Evolutionary conservation across 805 yeast species (phyloP).

Genomic region (Metschnikowia continentalis): DNA sequence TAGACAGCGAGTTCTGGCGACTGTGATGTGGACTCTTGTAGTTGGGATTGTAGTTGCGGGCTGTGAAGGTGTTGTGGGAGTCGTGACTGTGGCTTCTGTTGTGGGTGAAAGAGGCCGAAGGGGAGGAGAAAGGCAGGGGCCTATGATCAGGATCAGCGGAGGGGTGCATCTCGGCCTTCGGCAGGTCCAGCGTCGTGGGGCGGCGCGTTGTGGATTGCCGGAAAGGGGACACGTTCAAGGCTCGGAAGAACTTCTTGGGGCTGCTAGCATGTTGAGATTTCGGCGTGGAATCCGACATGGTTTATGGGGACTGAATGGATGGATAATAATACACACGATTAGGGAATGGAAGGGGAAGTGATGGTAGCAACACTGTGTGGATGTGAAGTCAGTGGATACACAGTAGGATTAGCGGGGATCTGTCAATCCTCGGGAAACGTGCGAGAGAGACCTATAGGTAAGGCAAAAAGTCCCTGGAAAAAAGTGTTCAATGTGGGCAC

Average conservation of each 20-base stretch:
- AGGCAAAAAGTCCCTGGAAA: too few species aligned
- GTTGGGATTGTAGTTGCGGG: background rate
- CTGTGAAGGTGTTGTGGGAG: background rate
- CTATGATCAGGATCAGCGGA: background rate
- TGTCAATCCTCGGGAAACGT: background rate
- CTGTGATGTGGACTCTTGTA: constrained; percentile 3
- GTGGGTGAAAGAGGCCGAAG: constrained; percentile 8
- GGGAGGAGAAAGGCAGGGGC: constrained; percentile 1
- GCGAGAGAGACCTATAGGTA: background rate
- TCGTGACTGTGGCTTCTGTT: constrained; percentile 17
- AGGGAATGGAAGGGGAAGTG: background rate
- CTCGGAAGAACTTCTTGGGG: constrained; percentile 17
- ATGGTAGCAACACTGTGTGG: too few species aligned
- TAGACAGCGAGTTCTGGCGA: constrained; percentile 7
- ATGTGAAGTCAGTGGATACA: too few species aligned
- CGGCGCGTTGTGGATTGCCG: constrained; percentile 5
- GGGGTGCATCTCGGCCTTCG: background rate
- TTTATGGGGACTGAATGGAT: background rate
- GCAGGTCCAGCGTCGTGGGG: background rate
- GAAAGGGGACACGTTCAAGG: constrained; percentile 17
- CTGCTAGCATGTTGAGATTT: constrained; percentile 9
- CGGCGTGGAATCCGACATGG: constrained; percentile 3
- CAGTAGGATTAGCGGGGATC: background rate
- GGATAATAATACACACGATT: background rate
- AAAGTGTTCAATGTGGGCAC: background rate